Base-by-base conservation (phyloP, 768 basidiomycete species). In the Boletus sensibilis region DNA sequence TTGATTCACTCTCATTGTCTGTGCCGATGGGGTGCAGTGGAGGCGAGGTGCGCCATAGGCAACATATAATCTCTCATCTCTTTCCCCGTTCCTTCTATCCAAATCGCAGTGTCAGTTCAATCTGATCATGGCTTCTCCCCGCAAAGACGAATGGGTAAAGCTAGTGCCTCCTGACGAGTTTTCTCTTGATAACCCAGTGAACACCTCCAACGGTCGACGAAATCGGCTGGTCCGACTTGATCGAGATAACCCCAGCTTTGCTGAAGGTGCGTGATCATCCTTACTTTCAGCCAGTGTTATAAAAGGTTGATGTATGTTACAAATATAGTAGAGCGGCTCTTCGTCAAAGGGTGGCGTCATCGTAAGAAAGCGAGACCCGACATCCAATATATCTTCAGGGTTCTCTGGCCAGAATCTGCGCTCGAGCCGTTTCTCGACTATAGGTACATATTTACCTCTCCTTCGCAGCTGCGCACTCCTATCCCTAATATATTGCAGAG, bases 331-430 rank as follows among this genome's bases (percentile, higher is more conserved):
- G 77, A 79, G 59, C 75, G 72, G 27, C 70, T 77, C 38, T 85
- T 86, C 57, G 59, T 69, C 49, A 78, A 78, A 59, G 81, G 79
- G 34, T 86, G 84, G 84, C 76, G 72, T 46, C 84, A 86, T 65
- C 74, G 78, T 1, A 74, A 81, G 57, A 85, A 84, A 64, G 60
- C 69, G 11, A 76, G 68, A 55, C 84, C 83, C 3, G 68, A 73
- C 21, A 65, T 86, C 38, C 78, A 77, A 43, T 74, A 74, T 6
- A 69, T 86, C 11, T 84, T 79, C 67, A 82, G 78, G 62, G 71
- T 86, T 31, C 67, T 84, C 38, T 78, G 75, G 53, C 71, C 80
- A 18, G 75, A 79, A 56, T 59, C 74, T 12, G 72, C 58, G 40
- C 70, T 84, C 8, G 72, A 77, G 33, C 71, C 76, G 27, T 85